Evolutionary conservation across 129 eudicot genomes (phyloP), one percentile per base, ranked within the genome.

Genomic region (Silybum marianum): DNA sequence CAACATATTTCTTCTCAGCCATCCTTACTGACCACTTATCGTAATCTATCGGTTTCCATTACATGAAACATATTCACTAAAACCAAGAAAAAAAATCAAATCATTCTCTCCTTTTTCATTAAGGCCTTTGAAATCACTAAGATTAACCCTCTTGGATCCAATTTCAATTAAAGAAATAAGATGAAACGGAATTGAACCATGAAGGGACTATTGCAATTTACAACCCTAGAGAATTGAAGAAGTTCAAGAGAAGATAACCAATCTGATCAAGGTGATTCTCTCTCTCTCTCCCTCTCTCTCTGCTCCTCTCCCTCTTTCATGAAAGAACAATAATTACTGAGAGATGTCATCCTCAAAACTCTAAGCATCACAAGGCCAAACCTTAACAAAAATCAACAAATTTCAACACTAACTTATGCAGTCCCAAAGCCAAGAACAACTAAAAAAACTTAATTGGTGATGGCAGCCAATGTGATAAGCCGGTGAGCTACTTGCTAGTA

Each of bases 1-100:
- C 69, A 62, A 62, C 69, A 62, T 21, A n/a, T 62, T 10, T 60
- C 67, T 60, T 18, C 67, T 40, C 67, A 25, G n/a, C 67, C n/a
- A 60, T 60, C 67, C 24, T 19, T 19, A 60, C 24, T 11, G 67
- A 19, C 67, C 7, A 73, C 78, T 51, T 38, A 40, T 68, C 74
- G 30, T 42, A 25, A 42, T 78, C 67, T 1, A 78, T 69, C 2
- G 9, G 36, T 78, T 68, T 78, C 67, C 82, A 42, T 78, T 19
- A 42, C 65, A 42, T 28, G 18, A 58, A 19, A 58, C 75, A 44
- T 12, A 44, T 25, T 68, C 48, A 46, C 46, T 19, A 42, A 65
- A 65, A 65, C 69, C 28, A 65, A 42, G 46, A 19, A 32, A 22
- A 23, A 23, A 8, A 65, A 54, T n/a, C 22, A 54, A 65, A 23